Conservation (phyloP, 78 protist genomes). For the Guillardia theta region DNA sequence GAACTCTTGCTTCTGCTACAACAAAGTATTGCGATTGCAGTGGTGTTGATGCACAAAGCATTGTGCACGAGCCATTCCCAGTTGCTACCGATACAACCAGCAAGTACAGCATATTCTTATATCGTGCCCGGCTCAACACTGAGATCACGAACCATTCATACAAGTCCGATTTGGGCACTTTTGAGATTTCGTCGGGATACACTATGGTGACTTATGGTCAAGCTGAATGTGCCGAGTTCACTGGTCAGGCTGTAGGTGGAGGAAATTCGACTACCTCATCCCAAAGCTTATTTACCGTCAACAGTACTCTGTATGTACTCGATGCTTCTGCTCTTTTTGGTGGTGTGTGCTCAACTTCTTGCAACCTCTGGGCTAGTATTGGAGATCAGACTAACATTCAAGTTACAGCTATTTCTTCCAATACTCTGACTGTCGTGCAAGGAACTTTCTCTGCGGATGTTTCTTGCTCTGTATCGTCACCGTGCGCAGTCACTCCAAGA, state of each 20-base stretch:
- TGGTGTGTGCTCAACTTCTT: not conserved
- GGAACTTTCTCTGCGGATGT: not conserved
- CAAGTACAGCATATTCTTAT: constrained; percentile 7
- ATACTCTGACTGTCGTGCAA: not conserved
- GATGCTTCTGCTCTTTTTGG: not conserved
- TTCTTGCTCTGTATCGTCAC: not conserved
- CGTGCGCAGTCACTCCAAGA: not conserved
- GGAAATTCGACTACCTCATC: not conserved
- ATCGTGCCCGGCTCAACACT: not conserved
- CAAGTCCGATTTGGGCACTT: not conserved
- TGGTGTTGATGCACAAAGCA: not conserved
- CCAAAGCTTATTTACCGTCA: not conserved
- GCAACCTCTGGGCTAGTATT: not conserved
- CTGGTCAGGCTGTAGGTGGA: not conserved
- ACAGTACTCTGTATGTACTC: not conserved
- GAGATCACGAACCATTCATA: not conserved
- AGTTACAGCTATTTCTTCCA: not conserved
- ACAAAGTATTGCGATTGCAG: not conserved
- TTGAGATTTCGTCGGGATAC: not conserved
- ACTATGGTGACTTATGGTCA: not conserved
- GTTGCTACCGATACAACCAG: not conserved
- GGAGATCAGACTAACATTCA: not conserved
- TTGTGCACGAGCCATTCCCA: not conserved
- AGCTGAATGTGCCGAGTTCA: constrained; percentile 10
- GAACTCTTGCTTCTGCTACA: not conserved